Evolutionary conservation across 805 yeast species (phyloP), one percentile per base, ranked within the genome.

Genomic region (Candida gorgasii): DNA sequence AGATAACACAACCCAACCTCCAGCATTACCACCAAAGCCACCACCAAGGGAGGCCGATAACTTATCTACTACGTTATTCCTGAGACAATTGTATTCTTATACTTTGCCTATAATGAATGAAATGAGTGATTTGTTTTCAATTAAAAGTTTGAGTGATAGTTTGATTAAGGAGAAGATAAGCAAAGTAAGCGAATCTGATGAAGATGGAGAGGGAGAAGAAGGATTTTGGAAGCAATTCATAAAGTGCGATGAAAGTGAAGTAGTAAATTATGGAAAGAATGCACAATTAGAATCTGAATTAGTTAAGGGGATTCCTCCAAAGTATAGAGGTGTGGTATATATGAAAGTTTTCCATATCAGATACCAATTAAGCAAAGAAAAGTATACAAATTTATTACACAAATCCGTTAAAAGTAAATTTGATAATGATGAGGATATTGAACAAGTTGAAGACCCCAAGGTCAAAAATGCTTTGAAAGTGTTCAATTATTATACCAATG

Each of bases 291-390:
- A 64, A 42, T 18, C 34, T 4, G 50, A 57, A 8, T 36, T 69
- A 14, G 23, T 52, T 1, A 27, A 41, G 3, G 72, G 73, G 0
- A 58, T 70, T 4, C 72, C 75, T 1, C 48, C 28, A 2, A 47
- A 51, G 2, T 48, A 62, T 34, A 52, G 73, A 31, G 52, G 61
- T 3, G 42, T 57, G n/a, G 59, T 65, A 0, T 70, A 70, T 42
- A 50, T 63, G 35, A 64, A 61, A 41, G 53, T 57, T 3, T 51
- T 69, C 37, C 63, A 62, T 40, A 57, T 68, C 2, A 54, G 58
- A 38, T 52, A 59, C 45, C 55, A 50, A 24, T 47, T 67, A 33
- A 66, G 58, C 33, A 58, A 57, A 39, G 67, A 61, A 29, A 55
- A 53, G 15, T 70, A 62, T 42, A 55, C 52, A 5, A 56, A 55